Percentiles rank a stretch among this genome's conserved stretches.
Evolutionary conservation across 148 eudicot genomes (phyloP).

Genomic region (Fagopyrum esculentum): DNA sequence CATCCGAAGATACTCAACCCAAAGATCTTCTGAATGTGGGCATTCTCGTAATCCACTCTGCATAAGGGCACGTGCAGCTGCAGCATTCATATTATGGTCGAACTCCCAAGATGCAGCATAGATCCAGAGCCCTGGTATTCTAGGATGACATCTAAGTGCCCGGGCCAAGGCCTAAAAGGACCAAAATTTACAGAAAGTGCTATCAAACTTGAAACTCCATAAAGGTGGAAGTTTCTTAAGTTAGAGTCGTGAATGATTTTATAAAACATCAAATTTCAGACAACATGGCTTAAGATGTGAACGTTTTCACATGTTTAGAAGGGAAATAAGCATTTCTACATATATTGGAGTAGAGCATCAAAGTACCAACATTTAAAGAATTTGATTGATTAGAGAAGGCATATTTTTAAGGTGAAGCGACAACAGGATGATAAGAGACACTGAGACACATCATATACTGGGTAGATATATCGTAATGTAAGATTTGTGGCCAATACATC

Average conservation of each 20-base stretch:
- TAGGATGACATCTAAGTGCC: conserved; percentile 75
- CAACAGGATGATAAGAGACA: not conserved
- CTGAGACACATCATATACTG: not conserved
- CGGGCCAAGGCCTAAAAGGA: conserved; percentile 61
- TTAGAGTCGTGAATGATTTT: too few relatives aligned
- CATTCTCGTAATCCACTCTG: conserved; percentile 80
- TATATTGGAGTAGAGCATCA: not conserved
- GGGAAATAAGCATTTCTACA: not conserved
- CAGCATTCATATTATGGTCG: conserved; percentile 66
- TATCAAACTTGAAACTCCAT: not conserved
- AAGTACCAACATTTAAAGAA: not conserved
- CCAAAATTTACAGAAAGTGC: not conserved
- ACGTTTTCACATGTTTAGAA: not conserved
- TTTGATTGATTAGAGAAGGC: not conserved
- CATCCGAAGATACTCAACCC: conserved; percentile 91
- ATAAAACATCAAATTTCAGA: not conserved
- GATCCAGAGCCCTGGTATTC: conserved; percentile 86
- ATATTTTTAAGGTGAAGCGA: not conserved
- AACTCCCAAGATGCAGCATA: conserved; percentile 97
- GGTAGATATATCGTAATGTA: not conserved
- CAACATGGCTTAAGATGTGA: not conserved
- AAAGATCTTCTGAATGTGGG: conserved; percentile 83
- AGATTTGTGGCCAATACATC: too few relatives aligned
- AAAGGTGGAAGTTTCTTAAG: not conserved
- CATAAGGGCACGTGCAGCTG: conserved; percentile 77